These are phyloP conservation scores for Phytophthora colocasiae DNA, from an alignment of 352 stramenopile species.

Conservation along the genomic window DNA sequence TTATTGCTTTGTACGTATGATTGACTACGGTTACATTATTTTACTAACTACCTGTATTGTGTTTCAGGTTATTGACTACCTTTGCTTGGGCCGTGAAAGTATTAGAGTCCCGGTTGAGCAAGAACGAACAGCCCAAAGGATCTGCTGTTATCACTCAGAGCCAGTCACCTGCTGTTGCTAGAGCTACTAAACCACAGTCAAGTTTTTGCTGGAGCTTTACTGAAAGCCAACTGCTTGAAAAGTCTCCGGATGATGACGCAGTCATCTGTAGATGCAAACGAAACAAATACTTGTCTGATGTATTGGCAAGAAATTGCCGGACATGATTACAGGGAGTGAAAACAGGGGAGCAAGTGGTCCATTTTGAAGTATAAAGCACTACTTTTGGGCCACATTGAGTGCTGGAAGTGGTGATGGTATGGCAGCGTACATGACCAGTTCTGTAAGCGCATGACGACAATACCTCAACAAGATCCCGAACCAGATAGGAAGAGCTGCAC, in stretches of 20 bases:
- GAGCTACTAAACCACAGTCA: neutral
- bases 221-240: neutral
- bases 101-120: neutral
- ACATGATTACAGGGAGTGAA: neutral
- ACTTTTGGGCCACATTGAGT: conserved; percentile 5
- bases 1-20: neutral
- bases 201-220: too few relatives aligned
- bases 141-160: neutral
- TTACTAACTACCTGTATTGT: too few relatives aligned
- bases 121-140: neutral
- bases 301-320: neutral
- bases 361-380: conserved; percentile 15
- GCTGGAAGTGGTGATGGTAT: neutral
- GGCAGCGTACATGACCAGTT: neutral
- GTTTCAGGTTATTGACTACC: neutral
- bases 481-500: neutral
- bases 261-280: neutral
- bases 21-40: too few relatives aligned
- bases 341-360: neutral
- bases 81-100: neutral
- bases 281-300: neutral
- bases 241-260: conserved; percentile 5
- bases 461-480: neutral
- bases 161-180: neutral
- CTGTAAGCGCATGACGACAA: neutral